These are phyloP conservation scores for Zymoseptoria pseudotritici DNA, from an alignment of 2,329 filamentous ascomycete genomes.

Conservation along the genomic window DNA sequence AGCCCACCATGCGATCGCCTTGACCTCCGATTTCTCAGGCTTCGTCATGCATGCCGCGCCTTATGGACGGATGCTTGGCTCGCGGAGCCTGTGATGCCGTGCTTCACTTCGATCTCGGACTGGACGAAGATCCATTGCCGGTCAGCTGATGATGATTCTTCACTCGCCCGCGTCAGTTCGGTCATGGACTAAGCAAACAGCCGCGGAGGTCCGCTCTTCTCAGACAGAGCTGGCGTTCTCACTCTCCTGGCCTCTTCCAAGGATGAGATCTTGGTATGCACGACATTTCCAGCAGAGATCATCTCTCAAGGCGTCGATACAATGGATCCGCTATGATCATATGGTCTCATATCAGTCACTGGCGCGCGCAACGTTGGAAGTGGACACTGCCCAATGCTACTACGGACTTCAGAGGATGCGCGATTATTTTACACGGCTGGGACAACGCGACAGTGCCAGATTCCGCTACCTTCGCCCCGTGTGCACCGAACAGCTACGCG, in stretches of 20 bases:
- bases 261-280: constrained; percentile 29
- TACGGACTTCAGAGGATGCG: constrained; percentile 56
- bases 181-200: not conserved
- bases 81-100: not conserved
- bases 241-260: not conserved
- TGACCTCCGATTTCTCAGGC: not conserved
- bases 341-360: constrained; percentile 31
- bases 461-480: constrained; percentile 26
- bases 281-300: constrained; percentile 19
- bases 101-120: not conserved
- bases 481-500: constrained; percentile 25
- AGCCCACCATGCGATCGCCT: not conserved
- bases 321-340: not conserved
- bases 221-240: not conserved
- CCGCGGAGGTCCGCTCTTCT: not conserved
- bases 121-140: not conserved
- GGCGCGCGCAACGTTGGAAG: constrained; percentile 62
- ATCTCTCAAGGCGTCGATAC: constrained; percentile 14
- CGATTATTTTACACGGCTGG: constrained; percentile 75
- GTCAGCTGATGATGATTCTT: not conserved
- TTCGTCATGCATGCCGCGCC: not conserved
- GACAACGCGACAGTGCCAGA: constrained; percentile 51
- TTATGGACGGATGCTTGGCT: not conserved
- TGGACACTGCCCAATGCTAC: constrained; percentile 49
- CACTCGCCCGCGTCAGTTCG: not conserved